Percentiles rank a stretch among this genome's conserved stretches.
phyloP scores from a whole-genome alignment of 129 eudicot genomes.

The Saussurea involucrata region DNA sequence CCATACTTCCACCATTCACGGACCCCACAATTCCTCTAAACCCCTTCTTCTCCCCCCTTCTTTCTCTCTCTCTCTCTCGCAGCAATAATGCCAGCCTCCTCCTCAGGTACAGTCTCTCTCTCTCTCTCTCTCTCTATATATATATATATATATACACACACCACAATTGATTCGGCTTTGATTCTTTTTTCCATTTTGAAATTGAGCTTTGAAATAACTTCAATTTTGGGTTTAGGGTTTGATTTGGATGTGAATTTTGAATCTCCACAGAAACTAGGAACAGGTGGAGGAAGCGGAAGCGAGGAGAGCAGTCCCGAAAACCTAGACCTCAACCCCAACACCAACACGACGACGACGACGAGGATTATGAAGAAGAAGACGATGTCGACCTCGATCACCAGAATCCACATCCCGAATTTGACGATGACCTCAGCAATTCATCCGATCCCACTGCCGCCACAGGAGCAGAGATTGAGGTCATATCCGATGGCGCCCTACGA shows the following conservation, averaged over 20 bases:
- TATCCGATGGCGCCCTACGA: conserved; percentile 43
- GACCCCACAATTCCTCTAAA: conserved; percentile 46
- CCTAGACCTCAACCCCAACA: conserved; percentile 38
- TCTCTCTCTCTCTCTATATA: not conserved
- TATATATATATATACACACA: not conserved
- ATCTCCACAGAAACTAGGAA: conserved; percentile 43
- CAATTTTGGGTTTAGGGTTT: conserved; percentile 4
- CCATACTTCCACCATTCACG: conserved; percentile 33
- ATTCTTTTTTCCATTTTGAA: not conserved
- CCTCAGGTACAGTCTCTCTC: conserved; percentile 57
- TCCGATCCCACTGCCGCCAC: conserved; percentile 29
- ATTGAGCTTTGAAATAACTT: not conserved
- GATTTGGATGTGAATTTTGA: not conserved
- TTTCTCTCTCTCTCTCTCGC: conserved; percentile 25
- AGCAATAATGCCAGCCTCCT: conserved; percentile 89
- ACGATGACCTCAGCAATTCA: conserved; percentile 34
- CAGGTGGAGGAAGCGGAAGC: conserved; percentile 76
- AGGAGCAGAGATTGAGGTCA: conserved; percentile 50
- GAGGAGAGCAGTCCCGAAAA: conserved; percentile 57
- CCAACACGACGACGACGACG: conserved; percentile 49
- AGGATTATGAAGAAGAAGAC: conserved; percentile 45
- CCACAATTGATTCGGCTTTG: conserved; percentile 2
- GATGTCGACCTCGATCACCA: conserved; percentile 40
- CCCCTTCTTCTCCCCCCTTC: conserved; percentile 40
- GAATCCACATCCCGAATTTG: conserved; percentile 27